These are phyloP conservation scores for Cryptococcus sp. DNA, from an alignment of 1,284 basidiomycete genomes.

Conservation along the genomic window DNA sequence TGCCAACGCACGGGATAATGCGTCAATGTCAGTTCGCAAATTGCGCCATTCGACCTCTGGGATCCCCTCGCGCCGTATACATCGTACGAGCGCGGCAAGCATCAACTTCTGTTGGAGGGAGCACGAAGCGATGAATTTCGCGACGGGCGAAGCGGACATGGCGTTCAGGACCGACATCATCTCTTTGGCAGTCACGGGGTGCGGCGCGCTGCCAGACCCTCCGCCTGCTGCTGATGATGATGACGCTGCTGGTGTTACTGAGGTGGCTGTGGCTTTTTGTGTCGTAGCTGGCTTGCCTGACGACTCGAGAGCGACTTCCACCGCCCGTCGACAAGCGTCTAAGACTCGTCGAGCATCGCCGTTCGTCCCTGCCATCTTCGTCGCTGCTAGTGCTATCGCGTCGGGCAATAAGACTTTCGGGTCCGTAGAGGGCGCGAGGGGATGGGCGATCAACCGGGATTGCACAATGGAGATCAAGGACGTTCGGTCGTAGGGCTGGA, in stretches of 20 bases:
- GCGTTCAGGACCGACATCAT: slow-evolving; percentile 79
- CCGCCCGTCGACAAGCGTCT: slow-evolving; percentile 87
- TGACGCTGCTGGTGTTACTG: neutral
- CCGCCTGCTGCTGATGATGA: neutral
- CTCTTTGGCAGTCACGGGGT: slow-evolving; percentile 69
- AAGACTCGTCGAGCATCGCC: slow-evolving; percentile 93
- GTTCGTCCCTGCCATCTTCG: slow-evolving; percentile 87
- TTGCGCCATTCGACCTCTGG: slow-evolving; percentile 83
- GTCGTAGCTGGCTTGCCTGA: neutral
- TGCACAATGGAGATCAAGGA: slow-evolving; percentile 87
- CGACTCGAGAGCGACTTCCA: slow-evolving; percentile 66
- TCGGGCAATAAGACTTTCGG: slow-evolving; percentile 65
- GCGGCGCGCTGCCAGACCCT: slow-evolving; percentile 3
- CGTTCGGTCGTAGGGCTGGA: slow-evolving; percentile 80
- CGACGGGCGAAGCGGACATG: slow-evolving; percentile 89
- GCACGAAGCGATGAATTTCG: slow-evolving; percentile 74
- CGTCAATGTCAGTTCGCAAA: slow-evolving; percentile 57
- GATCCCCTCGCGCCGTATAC: slow-evolving; percentile 79
- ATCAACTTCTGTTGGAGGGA: slow-evolving; percentile 85
- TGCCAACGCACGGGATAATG: slow-evolving; percentile 41
- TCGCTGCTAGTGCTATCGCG: slow-evolving; percentile 85
- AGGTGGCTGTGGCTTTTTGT: neutral
- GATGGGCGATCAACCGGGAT: slow-evolving; percentile 64
- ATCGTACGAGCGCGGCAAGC: slow-evolving; percentile 82
- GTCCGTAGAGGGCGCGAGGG: slow-evolving; percentile 62